Evolutionary conservation across 257 asterid genomes (phyloP).

Genomic region (Lantana camara): DNA sequence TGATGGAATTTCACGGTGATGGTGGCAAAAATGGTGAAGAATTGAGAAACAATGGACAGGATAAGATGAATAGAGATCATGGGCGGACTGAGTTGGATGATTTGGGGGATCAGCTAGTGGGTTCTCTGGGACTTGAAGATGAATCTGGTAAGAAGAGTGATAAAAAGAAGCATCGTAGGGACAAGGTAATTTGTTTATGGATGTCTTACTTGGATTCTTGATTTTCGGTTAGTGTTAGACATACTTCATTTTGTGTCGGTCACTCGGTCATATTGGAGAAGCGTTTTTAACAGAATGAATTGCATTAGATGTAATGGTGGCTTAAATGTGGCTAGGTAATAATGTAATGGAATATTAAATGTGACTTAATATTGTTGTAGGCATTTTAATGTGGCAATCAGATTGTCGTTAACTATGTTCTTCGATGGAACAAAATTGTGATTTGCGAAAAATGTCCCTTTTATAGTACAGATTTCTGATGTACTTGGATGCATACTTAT

Average conservation of each 20-base stretch:
- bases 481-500: not conserved
- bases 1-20: conserved; percentile 33
- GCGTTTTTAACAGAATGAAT: conserved; percentile 11
- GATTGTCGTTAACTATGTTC: not conserved
- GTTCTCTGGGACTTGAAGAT: conserved; percentile 55
- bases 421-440: not conserved
- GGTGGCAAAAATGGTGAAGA: conserved; percentile 32
- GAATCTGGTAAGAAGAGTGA: conserved; percentile 51
- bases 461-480: not conserved
- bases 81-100: conserved; percentile 43
- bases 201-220: conserved; percentile 6
- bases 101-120: conserved; percentile 51
- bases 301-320: not conserved
- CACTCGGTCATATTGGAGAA: no score
- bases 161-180: conserved; percentile 56
- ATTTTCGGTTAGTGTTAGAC: not conserved
- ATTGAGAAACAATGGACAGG: conserved; percentile 27
- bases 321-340: conserved; percentile 18
- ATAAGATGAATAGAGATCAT: conserved; percentile 24
- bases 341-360: conserved; percentile 4
- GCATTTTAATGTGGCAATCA: no score
- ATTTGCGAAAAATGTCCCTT: not conserved
- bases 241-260: not conserved
- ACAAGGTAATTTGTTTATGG: conserved; percentile 54
- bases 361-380: not conserved